Evolutionary conservation across 1,284 basidiomycete species (phyloP).

Genomic region (Kalmanozyma brasiliensis): DNA sequence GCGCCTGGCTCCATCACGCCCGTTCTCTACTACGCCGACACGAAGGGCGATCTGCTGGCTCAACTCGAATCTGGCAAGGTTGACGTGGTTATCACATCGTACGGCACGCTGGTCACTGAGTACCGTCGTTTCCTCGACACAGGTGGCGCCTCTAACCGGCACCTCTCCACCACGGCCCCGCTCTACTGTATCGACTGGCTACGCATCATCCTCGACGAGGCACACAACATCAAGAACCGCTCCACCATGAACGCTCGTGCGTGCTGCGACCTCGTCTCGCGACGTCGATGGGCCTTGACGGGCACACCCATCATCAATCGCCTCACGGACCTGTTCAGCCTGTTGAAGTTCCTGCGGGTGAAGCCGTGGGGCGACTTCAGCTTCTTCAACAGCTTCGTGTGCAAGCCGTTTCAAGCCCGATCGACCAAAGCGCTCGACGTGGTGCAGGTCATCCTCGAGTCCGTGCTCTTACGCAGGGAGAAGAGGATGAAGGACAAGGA

Average conservation of each 20-base stretch:
- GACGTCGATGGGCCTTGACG: conserved; percentile 89
- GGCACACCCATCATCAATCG: conserved; percentile 94
- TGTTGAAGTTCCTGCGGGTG: conserved; percentile 78
- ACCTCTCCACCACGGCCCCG: conserved; percentile 31
- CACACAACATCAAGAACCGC: conserved; percentile 93
- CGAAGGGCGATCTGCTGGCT: conserved; percentile 78
- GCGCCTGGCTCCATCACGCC: conserved; percentile 74
- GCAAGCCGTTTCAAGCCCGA: conserved; percentile 63
- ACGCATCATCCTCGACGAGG: conserved; percentile 76
- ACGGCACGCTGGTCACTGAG: conserved; percentile 72
- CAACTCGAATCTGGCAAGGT: conserved; percentile 71
- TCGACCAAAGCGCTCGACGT: conserved; percentile 63
- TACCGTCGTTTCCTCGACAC: conserved; percentile 54
- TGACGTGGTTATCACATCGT: conserved; percentile 88
- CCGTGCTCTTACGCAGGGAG: conserved; percentile 81
- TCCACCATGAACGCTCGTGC: conserved; percentile 90
- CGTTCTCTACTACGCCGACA: conserved; percentile 79
- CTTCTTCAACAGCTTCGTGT: conserved; percentile 67
- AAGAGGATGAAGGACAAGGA: conserved; percentile 89
- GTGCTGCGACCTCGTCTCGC: conserved; percentile 82
- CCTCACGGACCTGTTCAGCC: conserved; percentile 83
- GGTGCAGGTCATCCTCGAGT: conserved; percentile 63
- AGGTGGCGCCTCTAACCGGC: conserved; percentile 32
- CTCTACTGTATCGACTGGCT: conserved; percentile 64
- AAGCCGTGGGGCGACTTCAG: conserved; percentile 78